Conservation (phyloP, 1,284 basidiomycete species). For the Apiotrichum brassicae region DNA sequence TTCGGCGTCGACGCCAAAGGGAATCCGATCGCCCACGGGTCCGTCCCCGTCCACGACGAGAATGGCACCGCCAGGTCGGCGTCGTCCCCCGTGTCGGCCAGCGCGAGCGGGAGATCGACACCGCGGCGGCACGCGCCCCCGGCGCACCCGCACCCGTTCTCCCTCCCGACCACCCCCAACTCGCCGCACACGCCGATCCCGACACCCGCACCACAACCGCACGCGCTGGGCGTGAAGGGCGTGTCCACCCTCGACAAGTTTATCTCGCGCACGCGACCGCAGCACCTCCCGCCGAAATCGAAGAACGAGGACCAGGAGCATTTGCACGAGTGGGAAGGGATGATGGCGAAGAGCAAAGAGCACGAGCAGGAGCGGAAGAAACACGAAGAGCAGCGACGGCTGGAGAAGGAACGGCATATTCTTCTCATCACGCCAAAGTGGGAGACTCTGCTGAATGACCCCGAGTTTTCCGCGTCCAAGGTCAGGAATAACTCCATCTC, state of each 20-base stretch:
- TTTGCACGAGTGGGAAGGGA: conserved; percentile 77
- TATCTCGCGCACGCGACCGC: conserved; percentile 56
- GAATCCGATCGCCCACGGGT: conserved; percentile 13
- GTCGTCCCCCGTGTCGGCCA: background rate
- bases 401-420: conserved; percentile 36
- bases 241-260: conserved; percentile 45
- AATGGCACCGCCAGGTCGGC: background rate
- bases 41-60: conserved; percentile 10
- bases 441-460: conserved; percentile 33
- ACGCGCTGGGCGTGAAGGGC: conserved; percentile 33
- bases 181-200: background rate
- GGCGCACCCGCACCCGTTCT: conserved; percentile 40
- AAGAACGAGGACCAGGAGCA: conserved; percentile 75
- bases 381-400: conserved; percentile 18
- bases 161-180: conserved; percentile 21
- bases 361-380: conserved; percentile 30
- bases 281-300: conserved; percentile 75
- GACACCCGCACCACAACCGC: conserved; percentile 5
- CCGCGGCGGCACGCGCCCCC: conserved; percentile 35
- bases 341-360: conserved; percentile 60
- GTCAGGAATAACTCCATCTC: conserved; percentile 48
- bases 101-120: conserved; percentile 14
- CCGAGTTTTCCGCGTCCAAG: conserved; percentile 23
- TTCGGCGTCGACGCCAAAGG: conserved; percentile 23
- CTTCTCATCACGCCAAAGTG: conserved; percentile 34